These are phyloP conservation scores for Ensete glaucum DNA, from an alignment of 176 grass and related monocot species.

Conservation along the genomic window DNA sequence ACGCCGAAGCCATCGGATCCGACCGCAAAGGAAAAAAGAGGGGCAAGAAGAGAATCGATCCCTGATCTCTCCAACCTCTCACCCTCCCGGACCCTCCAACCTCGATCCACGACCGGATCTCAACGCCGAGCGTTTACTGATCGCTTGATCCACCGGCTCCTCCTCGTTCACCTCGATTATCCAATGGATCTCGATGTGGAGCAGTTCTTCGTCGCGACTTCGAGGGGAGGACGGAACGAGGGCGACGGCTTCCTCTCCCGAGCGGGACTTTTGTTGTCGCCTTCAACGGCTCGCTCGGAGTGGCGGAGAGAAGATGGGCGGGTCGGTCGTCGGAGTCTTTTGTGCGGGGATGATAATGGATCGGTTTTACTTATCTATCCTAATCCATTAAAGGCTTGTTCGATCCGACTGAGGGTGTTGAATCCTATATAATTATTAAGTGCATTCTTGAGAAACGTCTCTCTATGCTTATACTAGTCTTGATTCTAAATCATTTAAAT, in stretches of 20 bases:
- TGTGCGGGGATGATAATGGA: too few relatives aligned
- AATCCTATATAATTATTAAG: too few relatives aligned
- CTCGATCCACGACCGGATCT: not conserved
- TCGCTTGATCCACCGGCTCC: not conserved
- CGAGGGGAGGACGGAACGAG: not conserved
- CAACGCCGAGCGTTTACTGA: not conserved
- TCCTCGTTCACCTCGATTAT: not conserved
- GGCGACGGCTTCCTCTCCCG: not conserved
- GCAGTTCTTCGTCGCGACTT: not conserved
- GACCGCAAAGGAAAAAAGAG: not conserved
- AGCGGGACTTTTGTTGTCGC: not conserved
- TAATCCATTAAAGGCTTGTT: too few relatives aligned
- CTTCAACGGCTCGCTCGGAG: not conserved
- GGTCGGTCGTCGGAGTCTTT: too few relatives aligned
- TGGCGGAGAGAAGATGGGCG: not conserved
- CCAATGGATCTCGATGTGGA: not conserved
- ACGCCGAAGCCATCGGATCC: slow-evolving; percentile 4
- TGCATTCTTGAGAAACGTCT: too few relatives aligned
- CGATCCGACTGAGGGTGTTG: too few relatives aligned
- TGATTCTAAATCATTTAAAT: too few relatives aligned
- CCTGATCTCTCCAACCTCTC: not conserved
- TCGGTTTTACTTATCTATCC: too few relatives aligned
- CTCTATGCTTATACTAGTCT: too few relatives aligned
- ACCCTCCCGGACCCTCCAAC: not conserved
- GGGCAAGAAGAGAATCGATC: not conserved